These are phyloP conservation scores for Monosporascus sp. DNA, from an alignment of 2,329 filamentous ascomycete genomes.

Conservation along the genomic window DNA sequence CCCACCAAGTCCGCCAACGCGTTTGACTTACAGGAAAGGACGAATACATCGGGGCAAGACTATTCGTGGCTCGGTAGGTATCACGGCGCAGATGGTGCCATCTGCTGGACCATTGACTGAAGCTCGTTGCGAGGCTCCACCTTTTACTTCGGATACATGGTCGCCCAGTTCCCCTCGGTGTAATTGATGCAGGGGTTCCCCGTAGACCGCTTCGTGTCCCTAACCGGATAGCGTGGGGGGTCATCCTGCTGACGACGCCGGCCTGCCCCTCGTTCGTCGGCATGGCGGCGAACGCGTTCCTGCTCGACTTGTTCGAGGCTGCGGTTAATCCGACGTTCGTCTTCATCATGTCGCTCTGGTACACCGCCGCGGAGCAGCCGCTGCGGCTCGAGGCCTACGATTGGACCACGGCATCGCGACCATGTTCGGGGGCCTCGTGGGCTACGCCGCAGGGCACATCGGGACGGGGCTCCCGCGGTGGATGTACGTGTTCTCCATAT, in stretches of 20 bases:
- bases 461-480: constrained; percentile 25
- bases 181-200: constrained; percentile 43
- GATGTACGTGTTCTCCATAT: constrained; percentile 50
- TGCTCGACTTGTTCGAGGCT: constrained; percentile 53
- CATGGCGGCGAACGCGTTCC: constrained; percentile 50
- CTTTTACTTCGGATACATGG: constrained; percentile 48
- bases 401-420: constrained; percentile 54
- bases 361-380: constrained; percentile 41
- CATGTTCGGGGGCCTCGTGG: constrained; percentile 56
- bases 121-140: constrained; percentile 43
- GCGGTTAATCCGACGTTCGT: constrained; percentile 48
- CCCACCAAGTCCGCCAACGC: constrained; percentile 46
- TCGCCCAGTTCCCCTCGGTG: constrained; percentile 39
- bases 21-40: constrained; percentile 42
- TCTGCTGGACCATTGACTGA: too few relatives aligned
- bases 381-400: constrained; percentile 52
- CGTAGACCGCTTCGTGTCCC: constrained; percentile 43
- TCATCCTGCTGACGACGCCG: constrained; percentile 41
- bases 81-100: constrained; percentile 17
- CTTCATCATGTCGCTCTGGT: constrained; percentile 32
- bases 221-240: constrained; percentile 42
- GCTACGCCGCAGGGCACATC: constrained; percentile 54
- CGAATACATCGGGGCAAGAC: constrained; percentile 42
- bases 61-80: constrained; percentile 44
- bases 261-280: constrained; percentile 50